phyloP scores from a whole-genome alignment of 306 rosid genomes.

The Pyrus bretschneideri region DNA sequence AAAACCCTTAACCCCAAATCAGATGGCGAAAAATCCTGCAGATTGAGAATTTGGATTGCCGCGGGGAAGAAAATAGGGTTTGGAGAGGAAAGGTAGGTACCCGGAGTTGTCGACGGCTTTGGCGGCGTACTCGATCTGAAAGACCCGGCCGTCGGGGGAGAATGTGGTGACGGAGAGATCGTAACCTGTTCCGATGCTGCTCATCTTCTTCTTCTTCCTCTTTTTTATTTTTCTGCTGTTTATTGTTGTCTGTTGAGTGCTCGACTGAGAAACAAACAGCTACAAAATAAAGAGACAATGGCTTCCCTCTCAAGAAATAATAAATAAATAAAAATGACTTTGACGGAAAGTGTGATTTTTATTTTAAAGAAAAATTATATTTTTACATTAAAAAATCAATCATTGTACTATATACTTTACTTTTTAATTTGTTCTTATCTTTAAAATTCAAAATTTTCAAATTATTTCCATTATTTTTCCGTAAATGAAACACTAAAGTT shows the following conservation, averaged over 20 bases:
- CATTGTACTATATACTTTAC: no score
- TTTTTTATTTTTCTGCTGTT: background rate
- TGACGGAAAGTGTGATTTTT: no score
- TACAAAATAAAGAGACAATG: background rate
- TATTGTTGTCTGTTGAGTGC: background rate
- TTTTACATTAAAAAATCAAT: no score
- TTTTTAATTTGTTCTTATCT: no score
- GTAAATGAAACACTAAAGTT: background rate
- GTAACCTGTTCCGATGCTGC: slow-evolving; percentile 98
- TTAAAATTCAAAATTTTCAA: no score
- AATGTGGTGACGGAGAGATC: slow-evolving; percentile 98
- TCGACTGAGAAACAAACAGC: background rate
- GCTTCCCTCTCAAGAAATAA: background rate
- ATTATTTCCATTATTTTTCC: no score
- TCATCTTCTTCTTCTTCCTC: slow-evolving; percentile 38
- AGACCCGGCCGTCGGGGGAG: slow-evolving; percentile 96
- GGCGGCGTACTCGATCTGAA: slow-evolving; percentile 97
- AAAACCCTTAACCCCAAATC: background rate
- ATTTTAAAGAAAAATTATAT: no score
- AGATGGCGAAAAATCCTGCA: background rate
- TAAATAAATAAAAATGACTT: background rate
- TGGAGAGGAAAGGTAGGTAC: slow-evolving; percentile 18
- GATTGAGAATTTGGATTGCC: background rate
- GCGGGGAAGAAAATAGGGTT: background rate
- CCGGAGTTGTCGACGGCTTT: slow-evolving; percentile 99